A percentile compares a stretch with the other conserved stretches of the same genome.
phyloP scores from a whole-genome alignment of 352 stramenopile species.

The Achlya hypogyna region DNA sequence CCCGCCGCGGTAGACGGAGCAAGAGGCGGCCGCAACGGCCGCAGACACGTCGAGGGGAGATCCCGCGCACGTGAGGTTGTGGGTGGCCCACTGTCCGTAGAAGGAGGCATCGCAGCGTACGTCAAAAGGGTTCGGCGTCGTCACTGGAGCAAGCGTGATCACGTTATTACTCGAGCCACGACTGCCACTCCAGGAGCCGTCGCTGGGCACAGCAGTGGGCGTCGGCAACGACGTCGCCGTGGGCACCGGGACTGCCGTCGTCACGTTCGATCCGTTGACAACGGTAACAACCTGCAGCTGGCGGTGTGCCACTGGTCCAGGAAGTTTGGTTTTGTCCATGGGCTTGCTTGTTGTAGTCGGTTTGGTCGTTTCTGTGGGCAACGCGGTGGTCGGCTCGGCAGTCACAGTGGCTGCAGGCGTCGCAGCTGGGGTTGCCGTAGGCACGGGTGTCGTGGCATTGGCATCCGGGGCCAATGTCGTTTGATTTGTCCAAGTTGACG shows the following conservation, averaged over 20 bases:
- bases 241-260: background rate
- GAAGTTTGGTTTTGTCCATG: background rate
- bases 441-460: background rate
- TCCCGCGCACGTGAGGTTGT: conserved; percentile 53
- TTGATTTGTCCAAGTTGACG: background rate
- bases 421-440: background rate
- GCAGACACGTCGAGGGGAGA: conserved; percentile 31
- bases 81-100: conserved; percentile 55
- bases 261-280: background rate
- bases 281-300: background rate
- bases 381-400: background rate
- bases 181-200: background rate
- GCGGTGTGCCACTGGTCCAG: background rate
- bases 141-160: background rate
- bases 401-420: background rate
- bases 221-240: background rate
- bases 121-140: conserved; percentile 17
- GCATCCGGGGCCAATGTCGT: background rate
- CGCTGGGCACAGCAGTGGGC: background rate
- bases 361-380: background rate
- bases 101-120: conserved; percentile 68
- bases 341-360: background rate
- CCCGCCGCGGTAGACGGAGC: conserved; percentile 59
- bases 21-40: conserved; percentile 47
- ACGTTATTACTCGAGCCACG: background rate